These are phyloP conservation scores for Mixia osmundae DNA, from an alignment of 1,284 basidiomycete genomes.

Conservation along the genomic window DNA sequence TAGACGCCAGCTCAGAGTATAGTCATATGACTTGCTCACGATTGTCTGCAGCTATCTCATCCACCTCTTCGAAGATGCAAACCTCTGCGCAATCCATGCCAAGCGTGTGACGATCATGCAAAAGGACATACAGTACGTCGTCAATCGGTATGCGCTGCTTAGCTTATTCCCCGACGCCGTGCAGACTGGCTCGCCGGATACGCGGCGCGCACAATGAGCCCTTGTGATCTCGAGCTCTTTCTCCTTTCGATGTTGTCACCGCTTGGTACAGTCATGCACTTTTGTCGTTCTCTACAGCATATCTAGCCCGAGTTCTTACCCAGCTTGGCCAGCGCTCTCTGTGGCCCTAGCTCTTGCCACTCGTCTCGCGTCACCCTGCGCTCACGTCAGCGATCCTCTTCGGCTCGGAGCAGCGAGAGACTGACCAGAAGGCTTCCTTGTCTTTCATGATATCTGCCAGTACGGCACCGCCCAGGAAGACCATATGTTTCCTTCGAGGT, in stretches of 20 bases:
- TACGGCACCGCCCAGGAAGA: slow-evolving; percentile 90
- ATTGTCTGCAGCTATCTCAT: slow-evolving; percentile 31
- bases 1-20: too few species aligned
- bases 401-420: not conserved
- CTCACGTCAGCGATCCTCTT: too few species aligned
- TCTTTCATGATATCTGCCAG: slow-evolving; percentile 96
- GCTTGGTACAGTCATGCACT: slow-evolving; percentile 36
- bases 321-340: too few species aligned
- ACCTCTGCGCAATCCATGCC: slow-evolving; percentile 73
- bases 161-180: not conserved
- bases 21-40: not conserved
- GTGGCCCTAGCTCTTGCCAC: too few species aligned
- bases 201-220: not conserved
- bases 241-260: too few species aligned
- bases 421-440: slow-evolving; percentile 60
- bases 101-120: slow-evolving; percentile 98
- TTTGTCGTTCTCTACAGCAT: slow-evolving; percentile 38
- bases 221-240: too few species aligned
- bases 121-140: slow-evolving; percentile 54
- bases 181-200: slow-evolving; percentile 2
- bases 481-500: slow-evolving; percentile 65
- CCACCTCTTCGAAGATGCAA: slow-evolving; percentile 84
- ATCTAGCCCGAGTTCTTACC: not conserved
- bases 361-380: too few species aligned
- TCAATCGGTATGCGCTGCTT: not conserved